Base-by-base conservation (phyloP, 208 protist genomes). In the Trypanosoma conorhini region DNA sequence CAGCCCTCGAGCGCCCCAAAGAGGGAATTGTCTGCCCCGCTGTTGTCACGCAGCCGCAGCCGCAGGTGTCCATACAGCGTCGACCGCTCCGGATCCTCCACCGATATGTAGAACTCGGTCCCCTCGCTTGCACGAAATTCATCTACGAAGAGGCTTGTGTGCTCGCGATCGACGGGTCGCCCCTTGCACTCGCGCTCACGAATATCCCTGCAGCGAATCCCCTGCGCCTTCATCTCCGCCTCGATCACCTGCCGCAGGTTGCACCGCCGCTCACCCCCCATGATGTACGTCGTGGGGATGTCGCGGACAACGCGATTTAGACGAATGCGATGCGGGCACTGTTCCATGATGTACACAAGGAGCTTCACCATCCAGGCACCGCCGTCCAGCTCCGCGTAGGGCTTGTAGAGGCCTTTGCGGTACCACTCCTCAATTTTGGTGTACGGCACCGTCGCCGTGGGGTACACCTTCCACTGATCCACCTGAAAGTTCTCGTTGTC, bases 391-490 rank as follows among this genome's bases (percentile, higher is more conserved):
- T 98, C 93, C 22, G 89, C 91, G 68, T 99, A 99, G n/a, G 95
- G 95, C 71, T 97, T 96, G 82, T 99, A 99, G 31, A 77, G 74
- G 1, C 97, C 97, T 66, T 92, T 91, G 62, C 90, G 86, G 91
- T 99, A 99, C 74, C 99, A 98, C 72, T 99, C 96, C 55, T 97
- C 97, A 71, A 98, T 93, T 63, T 92, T 93, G n/a, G 99, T 99
- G 74, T 98, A 99, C 26, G 99, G 94, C 50, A 99, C 99, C 8
- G 99, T 99, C 3, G 99, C 88, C 3, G 97, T 99, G 33, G 99
- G 99, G 85, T 99, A 99, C 5, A 99, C 83, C 80, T 99, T 99
- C 74, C 99, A 95, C 62, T 99, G 99, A 72, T 99, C 99, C 21
- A 98, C 89, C 70, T 99, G 93, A 70, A 99, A 99, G 22, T 69